A percentile compares a stretch with the other conserved stretches of the same genome.
These are phyloP conservation scores for Ustilago tritici DNA, from an alignment of 1,284 basidiomycete species.

Conservation along the genomic window DNA sequence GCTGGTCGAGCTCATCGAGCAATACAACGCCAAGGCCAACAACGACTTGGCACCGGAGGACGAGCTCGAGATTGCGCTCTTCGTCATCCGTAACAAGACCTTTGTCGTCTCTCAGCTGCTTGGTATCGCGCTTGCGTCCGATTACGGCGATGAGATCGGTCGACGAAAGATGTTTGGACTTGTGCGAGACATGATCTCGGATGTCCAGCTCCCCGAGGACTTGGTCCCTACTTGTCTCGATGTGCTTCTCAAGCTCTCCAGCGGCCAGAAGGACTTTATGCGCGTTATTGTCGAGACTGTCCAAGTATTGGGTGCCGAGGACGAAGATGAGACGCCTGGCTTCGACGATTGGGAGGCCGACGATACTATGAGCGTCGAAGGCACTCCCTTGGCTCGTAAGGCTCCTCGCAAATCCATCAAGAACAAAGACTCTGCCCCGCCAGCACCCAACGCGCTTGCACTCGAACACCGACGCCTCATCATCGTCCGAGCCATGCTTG, in stretches of 20 bases:
- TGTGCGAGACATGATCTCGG: conserved; percentile 74
- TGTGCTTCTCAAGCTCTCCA: conserved; percentile 84
- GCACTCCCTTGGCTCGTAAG: conserved; percentile 42
- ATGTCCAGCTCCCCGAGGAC: conserved; percentile 81
- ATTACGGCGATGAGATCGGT: conserved; percentile 95
- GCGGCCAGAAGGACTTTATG: conserved; percentile 89
- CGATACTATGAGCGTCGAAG: conserved; percentile 46
- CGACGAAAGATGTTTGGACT: conserved; percentile 84
- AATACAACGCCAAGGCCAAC: conserved; percentile 40
- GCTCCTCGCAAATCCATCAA: conserved; percentile 47
- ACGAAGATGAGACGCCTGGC: conserved; percentile 71
- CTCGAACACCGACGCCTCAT: conserved; percentile 61
- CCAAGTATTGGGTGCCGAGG: conserved; percentile 71
- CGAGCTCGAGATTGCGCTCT: conserved; percentile 41
- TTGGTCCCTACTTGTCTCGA: conserved; percentile 87
- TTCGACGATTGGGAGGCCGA: conserved; percentile 46
- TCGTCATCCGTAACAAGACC: conserved; percentile 72
- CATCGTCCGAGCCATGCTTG: conserved; percentile 90
- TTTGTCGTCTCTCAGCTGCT: conserved; percentile 86
- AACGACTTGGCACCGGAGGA: conserved; percentile 42
- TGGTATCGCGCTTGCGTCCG: conserved; percentile 82
- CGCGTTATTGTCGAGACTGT: conserved; percentile 93
- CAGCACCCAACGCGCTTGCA: conserved; percentile 41
- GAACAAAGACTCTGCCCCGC: conserved; percentile 22
- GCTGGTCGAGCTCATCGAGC: conserved; percentile 52